A percentile compares a stretch with the other conserved stretches of the same genome.
Evolutionary conservation across 805 yeast genomes (phyloP).

Genomic region (Zygoascus bituminiphila): DNA sequence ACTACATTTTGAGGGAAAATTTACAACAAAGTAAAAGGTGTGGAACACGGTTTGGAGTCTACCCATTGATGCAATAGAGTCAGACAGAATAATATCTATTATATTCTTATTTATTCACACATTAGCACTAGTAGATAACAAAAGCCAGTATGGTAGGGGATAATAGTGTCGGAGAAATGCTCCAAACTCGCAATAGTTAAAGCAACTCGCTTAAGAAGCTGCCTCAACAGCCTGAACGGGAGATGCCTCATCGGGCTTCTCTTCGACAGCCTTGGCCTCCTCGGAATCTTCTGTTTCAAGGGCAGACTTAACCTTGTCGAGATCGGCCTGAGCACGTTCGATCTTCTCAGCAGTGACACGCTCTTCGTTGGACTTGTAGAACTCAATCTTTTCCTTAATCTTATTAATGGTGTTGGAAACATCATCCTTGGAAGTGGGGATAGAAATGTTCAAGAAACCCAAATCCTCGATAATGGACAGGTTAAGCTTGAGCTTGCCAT

Average conservation of each 20-base stretch:
- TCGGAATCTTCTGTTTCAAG: conserved; percentile 18
- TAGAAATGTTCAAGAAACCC: conserved; percentile 63
- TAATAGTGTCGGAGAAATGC: not conserved
- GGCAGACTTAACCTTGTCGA: conserved; percentile 53
- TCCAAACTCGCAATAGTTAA: not conserved
- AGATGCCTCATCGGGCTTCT: not conserved
- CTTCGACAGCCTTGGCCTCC: conserved; percentile 5
- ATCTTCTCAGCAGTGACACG: conserved; percentile 71
- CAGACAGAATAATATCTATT: too few species aligned
- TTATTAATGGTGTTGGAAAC: conserved; percentile 54
- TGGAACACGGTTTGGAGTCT: too few species aligned
- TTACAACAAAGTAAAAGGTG: too few species aligned
- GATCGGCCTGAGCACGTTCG: conserved; percentile 67
- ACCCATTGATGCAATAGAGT: too few species aligned
- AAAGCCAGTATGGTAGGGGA: not conserved
- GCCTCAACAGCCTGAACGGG: conserved; percentile 12
- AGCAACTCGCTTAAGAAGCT: conserved; percentile 4
- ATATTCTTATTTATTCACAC: not conserved
- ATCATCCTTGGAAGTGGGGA: conserved; percentile 72
- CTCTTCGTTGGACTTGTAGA: conserved; percentile 65
- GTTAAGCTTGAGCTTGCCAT: conserved; percentile 58
- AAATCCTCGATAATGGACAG: conserved; percentile 71
- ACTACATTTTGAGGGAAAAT: too few species aligned
- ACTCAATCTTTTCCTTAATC: conserved; percentile 63
- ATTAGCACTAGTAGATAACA: not conserved